These are phyloP conservation scores for Lachnellula occidentalis DNA, from an alignment of 2,329 filamentous ascomycete species.

Conservation along the genomic window DNA sequence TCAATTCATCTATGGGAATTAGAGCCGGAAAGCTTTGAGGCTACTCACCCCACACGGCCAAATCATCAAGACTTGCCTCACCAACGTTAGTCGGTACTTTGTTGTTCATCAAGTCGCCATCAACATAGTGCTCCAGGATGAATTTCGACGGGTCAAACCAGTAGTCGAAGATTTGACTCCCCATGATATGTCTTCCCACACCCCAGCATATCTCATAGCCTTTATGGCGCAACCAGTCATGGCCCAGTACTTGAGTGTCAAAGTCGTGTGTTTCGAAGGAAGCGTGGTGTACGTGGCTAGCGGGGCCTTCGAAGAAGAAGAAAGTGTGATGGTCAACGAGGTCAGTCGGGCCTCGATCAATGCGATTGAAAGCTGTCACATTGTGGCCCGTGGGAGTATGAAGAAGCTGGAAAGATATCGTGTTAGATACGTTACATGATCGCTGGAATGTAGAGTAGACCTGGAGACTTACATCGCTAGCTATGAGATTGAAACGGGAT, in stretches of 20 bases:
- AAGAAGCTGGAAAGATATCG: slow-evolving; percentile 9
- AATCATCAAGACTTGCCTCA: slow-evolving; percentile 12
- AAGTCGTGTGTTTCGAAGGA: slow-evolving; percentile 68
- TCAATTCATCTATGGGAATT: too few relatives aligned
- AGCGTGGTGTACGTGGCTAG: slow-evolving; percentile 49
- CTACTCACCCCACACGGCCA: slow-evolving; percentile 28
- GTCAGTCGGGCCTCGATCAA: slow-evolving; percentile 43
- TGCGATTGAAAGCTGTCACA: slow-evolving; percentile 46
- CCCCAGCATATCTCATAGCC: slow-evolving; percentile 65
- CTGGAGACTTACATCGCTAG: slow-evolving; percentile 35
- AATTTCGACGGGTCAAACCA: slow-evolving; percentile 55
- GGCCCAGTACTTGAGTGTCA: slow-evolving; percentile 64
- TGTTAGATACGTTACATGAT: too few relatives aligned
- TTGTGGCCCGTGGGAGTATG: slow-evolving; percentile 27
- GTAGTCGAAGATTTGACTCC: slow-evolving; percentile 68
- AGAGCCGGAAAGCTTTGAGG: too few relatives aligned
- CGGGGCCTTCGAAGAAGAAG: slow-evolving; percentile 39
- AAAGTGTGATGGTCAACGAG: slow-evolving; percentile 52
- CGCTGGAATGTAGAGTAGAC: too few relatives aligned
- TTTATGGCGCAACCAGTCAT: slow-evolving; percentile 60
- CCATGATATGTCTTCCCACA: slow-evolving; percentile 63
- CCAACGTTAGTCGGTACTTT: slow-evolving; percentile 18
- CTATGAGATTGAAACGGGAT: slow-evolving; percentile 45
- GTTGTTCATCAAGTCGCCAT: slow-evolving; percentile 60
- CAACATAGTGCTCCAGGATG: slow-evolving; percentile 66